Evolutionary conservation across 75 land plant species (phyloP), one percentile per base, ranked within the genome.

Genomic region (Sequoiadendron giganteum): DNA sequence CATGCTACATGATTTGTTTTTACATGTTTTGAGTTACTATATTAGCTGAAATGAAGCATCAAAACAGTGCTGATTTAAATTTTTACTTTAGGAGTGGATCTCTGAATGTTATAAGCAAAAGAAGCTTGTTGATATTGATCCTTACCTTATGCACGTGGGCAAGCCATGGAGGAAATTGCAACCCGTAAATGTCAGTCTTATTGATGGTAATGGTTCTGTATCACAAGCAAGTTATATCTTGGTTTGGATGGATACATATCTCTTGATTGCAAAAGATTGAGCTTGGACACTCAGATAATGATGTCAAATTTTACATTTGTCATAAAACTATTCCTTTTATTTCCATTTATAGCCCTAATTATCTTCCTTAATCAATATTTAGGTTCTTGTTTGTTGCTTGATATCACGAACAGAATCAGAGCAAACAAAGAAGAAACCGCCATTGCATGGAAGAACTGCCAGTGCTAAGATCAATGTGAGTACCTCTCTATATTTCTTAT

Each of bases 121-220:
- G 90, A 92, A 90, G 90, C 96, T 98, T 55, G 91, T 95, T 77
- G 95, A 94, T 34, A 97, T 98, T 87, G 97, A 96, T 28, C 86
- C 76, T 81, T 95, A 94, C 83, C 94, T 96, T 30, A 92, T 98
- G 96, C 90, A 96, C 92, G 90, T 92, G 91, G 99, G 98, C 34
- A 96, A 93, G 88, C 99, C 98, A 56, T 98, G 99, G 99, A 89
- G 95, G 77, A 92, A 87, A 88, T 52, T 47, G 52, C 86, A 85
- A 55, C 14, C 65, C 25, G 55, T 52, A 34, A 84, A 84, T 84
- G 56, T 52, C 49, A 85, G 65, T 54, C 21, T 2, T 36, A 39
- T 43, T 2, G n/a, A 10, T 47, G 84, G 84, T 82, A 82, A 82
- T 82, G 32, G 30, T 47, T 43, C 48, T 45, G 14, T 82, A 25